Percentiles rank a stretch among this genome's conserved stretches.
Conservation (phyloP, 305 asterid species). For the Fraxinus latifolia region DNA sequence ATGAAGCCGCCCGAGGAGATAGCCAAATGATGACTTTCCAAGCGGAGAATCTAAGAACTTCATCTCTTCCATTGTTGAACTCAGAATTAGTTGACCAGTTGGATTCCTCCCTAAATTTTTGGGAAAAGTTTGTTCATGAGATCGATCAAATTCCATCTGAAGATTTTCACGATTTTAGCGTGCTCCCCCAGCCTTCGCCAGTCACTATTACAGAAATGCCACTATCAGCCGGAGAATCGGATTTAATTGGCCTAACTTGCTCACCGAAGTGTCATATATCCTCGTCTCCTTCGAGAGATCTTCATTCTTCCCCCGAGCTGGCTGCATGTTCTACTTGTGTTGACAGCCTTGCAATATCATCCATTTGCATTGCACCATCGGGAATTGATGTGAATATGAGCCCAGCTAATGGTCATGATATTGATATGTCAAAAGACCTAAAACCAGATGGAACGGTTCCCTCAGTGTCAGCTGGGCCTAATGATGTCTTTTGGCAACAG, state of each 20-base stretch:
- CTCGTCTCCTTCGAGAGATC: conserved; percentile 33
- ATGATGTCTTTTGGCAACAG: conserved; percentile 81
- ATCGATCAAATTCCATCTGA: conserved; percentile 27
- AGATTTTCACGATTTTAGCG: conserved; percentile 23
- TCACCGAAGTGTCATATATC: conserved; percentile 31
- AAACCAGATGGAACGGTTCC: conserved; percentile 12
- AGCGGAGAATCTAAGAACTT: conserved; percentile 26
- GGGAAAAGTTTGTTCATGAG: conserved; percentile 48
- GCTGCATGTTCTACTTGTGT: conserved; percentile 22
- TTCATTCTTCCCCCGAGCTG: conserved; percentile 34
- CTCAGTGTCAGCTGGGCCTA: conserved; percentile 36
- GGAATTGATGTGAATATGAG: conserved; percentile 36
- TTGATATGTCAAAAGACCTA: conserved; percentile 16
- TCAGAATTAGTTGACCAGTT: conserved; percentile 42
- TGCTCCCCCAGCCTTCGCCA: conserved; percentile 30
- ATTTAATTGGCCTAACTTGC: conserved; percentile 33
- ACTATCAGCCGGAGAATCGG: conserved; percentile 48
- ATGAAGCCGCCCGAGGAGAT: conserved; percentile 33
- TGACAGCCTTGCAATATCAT: conserved; percentile 38
- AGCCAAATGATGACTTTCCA: conserved; percentile 24
- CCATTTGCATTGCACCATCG: conserved; percentile 33
- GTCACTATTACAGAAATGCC: conserved; percentile 37
- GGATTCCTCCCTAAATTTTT: conserved; percentile 50
- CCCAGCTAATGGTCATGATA: conserved; percentile 33
- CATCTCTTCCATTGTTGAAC: conserved; percentile 36